Evolutionary conservation across 177 flowering plant species (phyloP).

Genomic region (Telopea speciosissima): DNA sequence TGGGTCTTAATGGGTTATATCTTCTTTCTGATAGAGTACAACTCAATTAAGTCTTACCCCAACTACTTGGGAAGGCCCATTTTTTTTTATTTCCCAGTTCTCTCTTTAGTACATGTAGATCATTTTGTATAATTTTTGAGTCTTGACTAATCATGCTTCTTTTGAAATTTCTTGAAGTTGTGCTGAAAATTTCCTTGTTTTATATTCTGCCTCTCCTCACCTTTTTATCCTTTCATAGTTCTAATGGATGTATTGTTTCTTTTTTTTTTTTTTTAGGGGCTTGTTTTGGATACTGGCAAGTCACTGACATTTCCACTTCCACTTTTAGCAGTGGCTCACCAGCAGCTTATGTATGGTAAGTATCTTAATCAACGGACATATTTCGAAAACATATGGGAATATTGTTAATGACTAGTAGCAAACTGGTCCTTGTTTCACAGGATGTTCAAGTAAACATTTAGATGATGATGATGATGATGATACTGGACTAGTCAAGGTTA

Average conservation of each 20-base stretch:
- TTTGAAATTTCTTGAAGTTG: too few relatives aligned
- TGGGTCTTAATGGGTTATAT: too few relatives aligned
- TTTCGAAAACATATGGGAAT: not conserved
- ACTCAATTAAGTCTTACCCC: too few relatives aligned
- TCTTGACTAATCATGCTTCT: too few relatives aligned
- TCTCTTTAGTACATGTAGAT: too few relatives aligned
- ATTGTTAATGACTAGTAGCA: not conserved
- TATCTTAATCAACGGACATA: not conserved
- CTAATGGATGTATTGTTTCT: slow-evolving; percentile 14
- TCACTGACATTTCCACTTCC: slow-evolving; percentile 79
- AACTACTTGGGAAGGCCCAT: too few relatives aligned
- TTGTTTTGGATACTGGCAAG: slow-evolving; percentile 59
- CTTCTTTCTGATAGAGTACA: too few relatives aligned
- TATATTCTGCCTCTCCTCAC: not conserved
- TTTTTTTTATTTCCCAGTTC: too few relatives aligned
- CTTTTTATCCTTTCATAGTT: not conserved
- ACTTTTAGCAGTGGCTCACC: slow-evolving; percentile 77
- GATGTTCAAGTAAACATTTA: slow-evolving; percentile 34
- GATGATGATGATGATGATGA: slow-evolving; percentile 26
- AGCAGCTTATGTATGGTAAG: slow-evolving; percentile 79
- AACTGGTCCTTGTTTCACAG: slow-evolving; percentile 30
- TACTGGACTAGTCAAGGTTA: slow-evolving; percentile 51
- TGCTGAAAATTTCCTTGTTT: not conserved
- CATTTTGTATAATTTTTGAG: too few relatives aligned
- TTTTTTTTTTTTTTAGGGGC: slow-evolving; percentile 43